Percentiles rank a stretch among this genome's conserved stretches.
Conservation (phyloP, 805 yeast species). For the Starmerella floris region DNA sequence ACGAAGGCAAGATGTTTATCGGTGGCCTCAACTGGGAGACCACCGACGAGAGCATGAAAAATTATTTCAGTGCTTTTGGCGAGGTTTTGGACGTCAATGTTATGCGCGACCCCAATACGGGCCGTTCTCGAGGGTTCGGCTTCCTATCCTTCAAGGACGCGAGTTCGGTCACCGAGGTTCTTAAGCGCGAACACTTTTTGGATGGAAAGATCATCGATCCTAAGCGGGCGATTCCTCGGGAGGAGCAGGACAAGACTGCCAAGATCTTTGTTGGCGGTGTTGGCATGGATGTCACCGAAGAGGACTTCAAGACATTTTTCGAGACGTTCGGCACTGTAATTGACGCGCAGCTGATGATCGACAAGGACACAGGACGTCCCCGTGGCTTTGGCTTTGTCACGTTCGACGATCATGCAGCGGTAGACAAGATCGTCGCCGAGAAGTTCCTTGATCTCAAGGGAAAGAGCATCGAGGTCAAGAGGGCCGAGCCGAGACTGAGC, state of each 20-base stretch:
- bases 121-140: conserved; percentile 90
- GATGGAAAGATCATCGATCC: conserved; percentile 97
- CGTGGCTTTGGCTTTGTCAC: conserved; percentile 97
- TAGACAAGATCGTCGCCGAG: conserved; percentile 72
- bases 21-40: conserved; percentile 99
- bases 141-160: conserved; percentile 76
- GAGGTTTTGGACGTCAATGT: conserved; percentile 77
- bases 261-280: conserved; percentile 96
- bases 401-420: conserved; percentile 87
- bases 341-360: conserved; percentile 94
- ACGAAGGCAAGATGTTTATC: conserved; percentile 81
- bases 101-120: conserved; percentile 79
- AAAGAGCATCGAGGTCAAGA: conserved; percentile 38
- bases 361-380: conserved; percentile 91
- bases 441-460: conserved; percentile 77
- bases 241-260: conserved; percentile 93
- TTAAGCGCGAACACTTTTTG: conserved; percentile 70
- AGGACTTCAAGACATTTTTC: conserved; percentile 76
- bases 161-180: conserved; percentile 72
- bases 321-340: conserved; percentile 79
- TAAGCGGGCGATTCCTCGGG: conserved; percentile 91
- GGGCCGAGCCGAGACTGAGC: conserved; percentile 32
- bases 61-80: conserved; percentile 78
- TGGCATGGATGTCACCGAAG: conserved; percentile 83
- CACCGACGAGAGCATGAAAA: conserved; percentile 69